Percentiles rank a stretch among this genome's conserved stretches.
phyloP scores from a whole-genome alignment of 2,329 filamentous ascomycete species.

The Aspergillus cejpii region DNA sequence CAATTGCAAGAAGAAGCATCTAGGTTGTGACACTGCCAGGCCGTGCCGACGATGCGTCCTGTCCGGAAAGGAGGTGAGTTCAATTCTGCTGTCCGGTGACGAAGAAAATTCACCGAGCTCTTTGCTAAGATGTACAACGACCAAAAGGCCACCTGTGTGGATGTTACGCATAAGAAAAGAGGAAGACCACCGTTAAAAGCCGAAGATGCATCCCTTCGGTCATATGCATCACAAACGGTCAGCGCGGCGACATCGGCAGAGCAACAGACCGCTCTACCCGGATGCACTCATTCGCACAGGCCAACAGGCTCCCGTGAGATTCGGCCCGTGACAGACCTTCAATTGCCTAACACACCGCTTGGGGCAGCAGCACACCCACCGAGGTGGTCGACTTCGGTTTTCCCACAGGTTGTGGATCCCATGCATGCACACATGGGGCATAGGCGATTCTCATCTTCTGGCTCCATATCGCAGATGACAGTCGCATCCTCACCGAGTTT shows the following conservation, averaged over 20 bases:
- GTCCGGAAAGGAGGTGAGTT: conserved; percentile 42
- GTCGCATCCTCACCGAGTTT: conserved; percentile 24
- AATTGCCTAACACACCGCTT: conserved; percentile 20
- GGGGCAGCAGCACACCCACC: conserved; percentile 22
- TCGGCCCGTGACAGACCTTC: conserved; percentile 35
- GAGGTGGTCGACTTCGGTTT: conserved; percentile 30
- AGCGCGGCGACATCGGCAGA: conserved; percentile 22
- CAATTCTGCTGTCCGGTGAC: neutral
- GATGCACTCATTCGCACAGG: conserved; percentile 27
- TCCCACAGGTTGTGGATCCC: conserved; percentile 25
- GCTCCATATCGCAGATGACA: conserved; percentile 22
- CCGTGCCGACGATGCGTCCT: conserved; percentile 44
- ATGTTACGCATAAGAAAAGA: conserved; percentile 45
- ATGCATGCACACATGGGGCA: conserved; percentile 23
- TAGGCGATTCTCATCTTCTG: conserved; percentile 32
- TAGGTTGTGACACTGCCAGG: conserved; percentile 42
- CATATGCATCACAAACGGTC: conserved; percentile 27
- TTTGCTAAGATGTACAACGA: neutral
- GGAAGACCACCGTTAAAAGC: conserved; percentile 41
- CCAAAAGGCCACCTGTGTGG: conserved; percentile 38
- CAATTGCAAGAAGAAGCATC: conserved; percentile 45
- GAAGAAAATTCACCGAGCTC: neutral
- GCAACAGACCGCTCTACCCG: conserved; percentile 17
- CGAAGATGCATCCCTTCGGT: conserved; percentile 34
- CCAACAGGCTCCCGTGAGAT: conserved; percentile 35